These are phyloP conservation scores for Phialocephala sp. DNA, from an alignment of 2,329 filamentous ascomycete genomes.

Conservation along the genomic window DNA sequence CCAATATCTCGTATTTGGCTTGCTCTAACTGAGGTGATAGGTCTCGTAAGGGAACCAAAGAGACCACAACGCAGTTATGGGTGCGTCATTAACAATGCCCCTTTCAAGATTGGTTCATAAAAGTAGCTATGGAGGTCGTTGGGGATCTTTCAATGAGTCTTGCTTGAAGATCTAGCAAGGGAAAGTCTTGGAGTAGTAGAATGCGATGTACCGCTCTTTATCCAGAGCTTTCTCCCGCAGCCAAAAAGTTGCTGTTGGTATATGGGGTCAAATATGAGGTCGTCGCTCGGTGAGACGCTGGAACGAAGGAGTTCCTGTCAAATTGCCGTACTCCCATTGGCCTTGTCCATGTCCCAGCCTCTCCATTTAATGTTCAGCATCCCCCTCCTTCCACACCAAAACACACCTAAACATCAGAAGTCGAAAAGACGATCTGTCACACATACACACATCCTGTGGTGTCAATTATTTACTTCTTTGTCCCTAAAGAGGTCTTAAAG, in stretches of 20 bases:
- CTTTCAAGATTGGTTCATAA: not conserved
- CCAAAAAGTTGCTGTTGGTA: not conserved
- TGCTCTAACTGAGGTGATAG: not conserved
- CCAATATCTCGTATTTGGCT: not conserved
- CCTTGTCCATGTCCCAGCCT: not conserved
- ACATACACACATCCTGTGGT: not conserved
- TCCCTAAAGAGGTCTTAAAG: not conserved
- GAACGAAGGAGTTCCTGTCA: slow-evolving; percentile 10
- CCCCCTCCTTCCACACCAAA: slow-evolving; percentile 7
- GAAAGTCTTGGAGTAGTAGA: not conserved
- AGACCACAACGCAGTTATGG: not conserved
- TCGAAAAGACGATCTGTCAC: not conserved
- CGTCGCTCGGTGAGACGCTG: not conserved
- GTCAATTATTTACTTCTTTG: slow-evolving; percentile 2
- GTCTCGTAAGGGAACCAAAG: not conserved
- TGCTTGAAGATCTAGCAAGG: not conserved
- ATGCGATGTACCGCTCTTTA: not conserved
- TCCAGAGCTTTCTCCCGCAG: not conserved
- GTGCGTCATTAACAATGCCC: not conserved
- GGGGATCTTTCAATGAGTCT: not conserved
- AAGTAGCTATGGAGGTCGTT: not conserved
- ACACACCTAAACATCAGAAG: not conserved
- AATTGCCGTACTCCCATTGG: slow-evolving; percentile 24
- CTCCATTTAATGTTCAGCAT: slow-evolving; percentile 12
- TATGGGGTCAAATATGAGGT: not conserved